A percentile compares a stretch with the other conserved stretches of the same genome.
These are phyloP conservation scores for Chytridiales sp. DNA, from an alignment of 371 early-diverging fungal species.

Conservation along the genomic window DNA sequence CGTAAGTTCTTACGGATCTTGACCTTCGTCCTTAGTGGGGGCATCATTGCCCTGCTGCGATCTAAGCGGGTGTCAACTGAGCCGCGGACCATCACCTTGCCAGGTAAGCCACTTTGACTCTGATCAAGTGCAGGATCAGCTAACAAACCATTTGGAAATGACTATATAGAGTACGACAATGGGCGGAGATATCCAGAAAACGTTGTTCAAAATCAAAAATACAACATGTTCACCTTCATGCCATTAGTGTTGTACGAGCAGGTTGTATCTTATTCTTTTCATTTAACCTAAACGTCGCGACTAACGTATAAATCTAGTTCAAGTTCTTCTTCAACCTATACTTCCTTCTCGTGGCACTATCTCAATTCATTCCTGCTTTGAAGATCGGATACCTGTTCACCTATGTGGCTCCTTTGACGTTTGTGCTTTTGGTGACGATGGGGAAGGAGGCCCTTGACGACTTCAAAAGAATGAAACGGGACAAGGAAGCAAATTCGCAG, in stretches of 20 bases:
- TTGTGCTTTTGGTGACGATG: constrained; percentile 92
- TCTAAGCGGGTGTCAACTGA: no score
- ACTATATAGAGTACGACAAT: no score
- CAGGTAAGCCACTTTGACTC: no score
- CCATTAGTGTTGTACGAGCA: constrained; percentile 93
- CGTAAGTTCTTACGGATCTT: no score
- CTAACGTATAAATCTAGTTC: constrained; percentile 60
- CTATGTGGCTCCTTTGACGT: constrained; percentile 92
- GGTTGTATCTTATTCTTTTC: constrained; percentile 39
- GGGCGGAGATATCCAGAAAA: constrained; percentile 69
- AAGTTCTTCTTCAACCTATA: constrained; percentile 97
- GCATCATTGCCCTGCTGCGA: no score
- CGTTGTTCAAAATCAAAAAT: constrained; percentile 95
- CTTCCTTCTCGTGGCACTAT: constrained; percentile 92
- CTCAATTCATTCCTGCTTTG: constrained; percentile 89
- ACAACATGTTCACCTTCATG: constrained; percentile 86
- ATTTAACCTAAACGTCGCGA: background rate
- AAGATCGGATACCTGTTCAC: constrained; percentile 90
- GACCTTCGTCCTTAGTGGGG: no score
- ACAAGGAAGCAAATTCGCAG: constrained; percentile 92
- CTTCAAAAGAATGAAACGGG: constrained; percentile 84
- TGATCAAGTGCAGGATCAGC: no score
- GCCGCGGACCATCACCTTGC: no score
- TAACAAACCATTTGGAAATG: no score
- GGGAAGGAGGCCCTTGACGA: constrained; percentile 98